Percentiles rank a stretch among this genome's conserved stretches.
Conservation (phyloP, 139 green algal genomes). For the Pleodorina starrii region DNA sequence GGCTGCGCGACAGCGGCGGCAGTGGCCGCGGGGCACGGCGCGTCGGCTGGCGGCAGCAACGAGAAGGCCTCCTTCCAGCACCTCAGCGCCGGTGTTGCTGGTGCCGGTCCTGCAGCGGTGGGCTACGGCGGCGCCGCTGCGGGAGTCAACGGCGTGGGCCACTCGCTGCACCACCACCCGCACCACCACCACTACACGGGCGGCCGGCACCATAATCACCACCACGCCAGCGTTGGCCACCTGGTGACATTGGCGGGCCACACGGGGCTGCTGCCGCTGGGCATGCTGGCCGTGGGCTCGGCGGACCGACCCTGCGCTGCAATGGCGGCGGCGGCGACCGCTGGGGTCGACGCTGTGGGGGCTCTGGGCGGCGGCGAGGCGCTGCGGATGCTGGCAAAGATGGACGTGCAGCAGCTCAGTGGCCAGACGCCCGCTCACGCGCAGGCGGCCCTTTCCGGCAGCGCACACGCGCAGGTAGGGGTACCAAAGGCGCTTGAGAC, state of each 20-base stretch:
- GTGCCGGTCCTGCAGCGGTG: background rate
- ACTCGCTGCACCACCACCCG: background rate
- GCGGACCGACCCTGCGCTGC: background rate
- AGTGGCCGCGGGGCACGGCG: background rate
- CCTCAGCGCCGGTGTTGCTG: background rate
- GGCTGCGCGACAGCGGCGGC: background rate
- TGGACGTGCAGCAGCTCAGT: slow-evolving; percentile 30
- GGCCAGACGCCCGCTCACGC: background rate
- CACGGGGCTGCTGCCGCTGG: background rate
- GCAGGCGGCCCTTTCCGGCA: slow-evolving; percentile 18
- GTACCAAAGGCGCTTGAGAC: no score
- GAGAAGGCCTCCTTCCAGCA: background rate
- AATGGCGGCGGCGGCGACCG: background rate
- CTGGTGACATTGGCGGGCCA: background rate
- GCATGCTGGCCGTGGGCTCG: background rate
- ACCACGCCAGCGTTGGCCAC: background rate
- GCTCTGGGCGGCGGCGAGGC: background rate
- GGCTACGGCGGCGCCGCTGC: background rate
- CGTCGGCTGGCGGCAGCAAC: background rate
- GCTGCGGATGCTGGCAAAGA: background rate
- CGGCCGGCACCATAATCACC: background rate
- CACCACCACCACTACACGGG: background rate
- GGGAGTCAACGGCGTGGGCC: background rate
- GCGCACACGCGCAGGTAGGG: background rate
- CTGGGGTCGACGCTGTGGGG: background rate